Evolutionary conservation across 2,329 filamentous ascomycete species (phyloP).

Genomic region (Periconia sp.): DNA sequence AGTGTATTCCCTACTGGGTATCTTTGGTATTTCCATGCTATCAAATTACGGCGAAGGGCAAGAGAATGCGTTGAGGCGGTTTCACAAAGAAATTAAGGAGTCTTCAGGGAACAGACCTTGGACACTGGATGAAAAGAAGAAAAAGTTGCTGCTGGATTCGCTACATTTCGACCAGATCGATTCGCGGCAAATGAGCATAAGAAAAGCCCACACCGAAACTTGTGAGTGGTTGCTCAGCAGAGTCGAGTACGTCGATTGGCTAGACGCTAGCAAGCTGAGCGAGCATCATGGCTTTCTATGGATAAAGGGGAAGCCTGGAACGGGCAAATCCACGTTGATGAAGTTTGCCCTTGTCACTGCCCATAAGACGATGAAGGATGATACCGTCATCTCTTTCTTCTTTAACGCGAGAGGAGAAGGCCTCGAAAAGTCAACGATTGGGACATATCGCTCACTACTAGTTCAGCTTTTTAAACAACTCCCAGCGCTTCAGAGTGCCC

Average conservation of each 20-base stretch:
- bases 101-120: no score
- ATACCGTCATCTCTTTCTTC: conserved; percentile 14
- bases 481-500: conserved; percentile 4
- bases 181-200: conserved; percentile 39
- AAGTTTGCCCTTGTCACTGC: conserved; percentile 27
- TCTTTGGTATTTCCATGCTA: conserved; percentile 26
- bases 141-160: conserved; percentile 25
- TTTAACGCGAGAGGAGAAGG: conserved; percentile 18
- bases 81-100: no score
- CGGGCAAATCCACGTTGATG: conserved; percentile 49
- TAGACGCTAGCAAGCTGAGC: conserved; percentile 25
- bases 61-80: no score
- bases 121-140: conserved; percentile 1
- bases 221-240: conserved; percentile 48
- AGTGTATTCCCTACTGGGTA: conserved; percentile 22
- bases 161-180: conserved; percentile 46
- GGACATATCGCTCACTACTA: conserved; percentile 20
- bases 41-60: conserved; percentile 26
- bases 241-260: conserved; percentile 44
- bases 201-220: conserved; percentile 40
- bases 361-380: conserved; percentile 1
- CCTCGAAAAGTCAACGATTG: conserved; percentile 12
- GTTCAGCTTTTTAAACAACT: conserved; percentile 18
- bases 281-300: conserved; percentile 50
- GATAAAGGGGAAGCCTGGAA: conserved; percentile 46